Base-by-base conservation (phyloP, 148 eudicot species). In the Fallopia convolvulus region DNA sequence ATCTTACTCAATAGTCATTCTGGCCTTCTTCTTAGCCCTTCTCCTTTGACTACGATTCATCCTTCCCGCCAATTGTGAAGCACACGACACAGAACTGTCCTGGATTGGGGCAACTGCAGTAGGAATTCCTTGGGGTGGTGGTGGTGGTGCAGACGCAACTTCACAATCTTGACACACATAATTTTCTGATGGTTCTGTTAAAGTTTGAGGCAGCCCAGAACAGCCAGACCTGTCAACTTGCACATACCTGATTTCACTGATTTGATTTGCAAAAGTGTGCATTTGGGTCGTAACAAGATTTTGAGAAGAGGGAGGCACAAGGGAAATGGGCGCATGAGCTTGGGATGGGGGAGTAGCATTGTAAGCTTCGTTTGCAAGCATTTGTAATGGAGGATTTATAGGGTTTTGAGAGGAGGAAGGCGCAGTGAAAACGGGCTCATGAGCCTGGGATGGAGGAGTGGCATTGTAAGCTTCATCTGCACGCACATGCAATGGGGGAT, bases 1-100 rank as follows among this genome's bases (percentile, higher is more conserved):
- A 63, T 11, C 83, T 81, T 75, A 83, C 84, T 41, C 73, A 42
- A 79, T 30, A 61, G 65, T 77, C 72, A 36, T 39, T 65, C 65
- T 83, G 48, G 46, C 77, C 63, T 79, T 85, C 80, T 84, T 81
- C 18, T 80, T 85, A 60, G 83, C 79, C 80, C 75, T 86, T 75
- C 71, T 80, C 80, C 72, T 90, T 40, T 32, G 80, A 77, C 70
- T 84, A 75, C 80, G 71, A 23, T 74, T 82, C 40, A 78, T 68
- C 75, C 82, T 87, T 77, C 15, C 80, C 0, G 70, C 80, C 82
- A 82, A 49, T 23, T 80, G 71, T 71, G 82, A 72, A 74, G 78
- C 78, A 63, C 6, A 39, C 13, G 33, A 23, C 52, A 70, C 53
- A 79, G 79, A 78, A 55, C 80, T 80, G 50, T 40, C 84, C 68